phyloP scores from a whole-genome alignment of 805 yeast genomes.

The Clavispora carvajalis region DNA sequence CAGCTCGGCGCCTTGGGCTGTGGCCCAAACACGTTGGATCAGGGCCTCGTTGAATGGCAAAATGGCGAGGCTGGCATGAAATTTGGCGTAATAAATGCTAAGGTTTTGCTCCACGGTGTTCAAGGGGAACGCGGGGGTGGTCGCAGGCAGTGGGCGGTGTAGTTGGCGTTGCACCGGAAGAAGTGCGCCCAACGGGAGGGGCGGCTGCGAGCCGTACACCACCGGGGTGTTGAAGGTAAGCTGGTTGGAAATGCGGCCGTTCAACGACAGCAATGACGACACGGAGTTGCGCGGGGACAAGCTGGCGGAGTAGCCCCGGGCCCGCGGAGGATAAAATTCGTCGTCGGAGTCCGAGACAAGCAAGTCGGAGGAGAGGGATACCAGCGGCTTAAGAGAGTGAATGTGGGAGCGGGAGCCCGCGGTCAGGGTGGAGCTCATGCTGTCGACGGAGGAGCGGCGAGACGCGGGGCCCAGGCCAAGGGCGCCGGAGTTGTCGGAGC shows the following conservation, averaged over 20 bases:
- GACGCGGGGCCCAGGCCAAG: constrained; percentile 13
- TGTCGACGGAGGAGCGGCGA: constrained; percentile 45
- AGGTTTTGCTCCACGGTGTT: constrained; percentile 9
- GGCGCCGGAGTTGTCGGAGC: constrained; percentile 14
- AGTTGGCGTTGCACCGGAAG: background rate
- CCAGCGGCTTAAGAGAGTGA: constrained; percentile 25
- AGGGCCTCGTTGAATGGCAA: constrained; percentile 30
- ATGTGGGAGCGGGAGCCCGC: constrained; percentile 27
- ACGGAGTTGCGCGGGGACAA: constrained; percentile 14
- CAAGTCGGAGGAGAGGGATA: constrained; percentile 17
- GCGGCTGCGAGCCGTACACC: background rate
- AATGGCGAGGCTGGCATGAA: constrained; percentile 43
- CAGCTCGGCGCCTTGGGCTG: constrained; percentile 4
- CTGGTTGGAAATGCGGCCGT: constrained; percentile 10
- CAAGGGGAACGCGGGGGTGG: constrained; percentile 1
- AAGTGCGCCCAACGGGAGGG: background rate
- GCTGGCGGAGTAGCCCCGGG: constrained; percentile 3
- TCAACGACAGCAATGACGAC: constrained; percentile 15
- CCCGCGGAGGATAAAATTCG: constrained; percentile 22
- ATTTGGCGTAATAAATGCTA: constrained; percentile 35
- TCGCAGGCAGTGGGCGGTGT: background rate
- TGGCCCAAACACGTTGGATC: constrained; percentile 12
- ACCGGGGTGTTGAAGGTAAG: constrained; percentile 4
- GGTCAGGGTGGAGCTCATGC: constrained; percentile 44
- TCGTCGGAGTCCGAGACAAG: constrained; percentile 7